phyloP scores from a whole-genome alignment of 768 basidiomycete species.

The Xerocomellus chrysenteron region DNA sequence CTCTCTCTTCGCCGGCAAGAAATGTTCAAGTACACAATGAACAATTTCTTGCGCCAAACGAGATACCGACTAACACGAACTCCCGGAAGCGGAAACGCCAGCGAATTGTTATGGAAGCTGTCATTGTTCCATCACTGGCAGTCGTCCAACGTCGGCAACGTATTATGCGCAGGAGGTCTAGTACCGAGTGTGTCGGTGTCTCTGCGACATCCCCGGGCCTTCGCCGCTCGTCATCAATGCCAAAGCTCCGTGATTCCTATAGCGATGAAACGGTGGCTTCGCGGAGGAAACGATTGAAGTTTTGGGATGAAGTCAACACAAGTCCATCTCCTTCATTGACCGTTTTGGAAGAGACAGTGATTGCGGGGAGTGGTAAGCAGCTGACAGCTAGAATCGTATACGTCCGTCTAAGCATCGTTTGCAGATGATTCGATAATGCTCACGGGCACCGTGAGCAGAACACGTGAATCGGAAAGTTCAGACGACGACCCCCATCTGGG shows the following conservation, averaged over 20 bases:
- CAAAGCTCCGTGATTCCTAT: conserved; percentile 16
- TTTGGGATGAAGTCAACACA: conserved; percentile 19
- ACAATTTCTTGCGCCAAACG: not conserved
- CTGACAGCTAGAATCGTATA: not conserved
- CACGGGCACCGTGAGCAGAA: not conserved
- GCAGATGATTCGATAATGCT: conserved; percentile 52
- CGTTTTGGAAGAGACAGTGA: conserved; percentile 28
- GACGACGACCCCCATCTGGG: conserved; percentile 66
- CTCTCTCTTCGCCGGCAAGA: conserved; percentile 21
- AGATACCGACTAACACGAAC: conserved; percentile 1
- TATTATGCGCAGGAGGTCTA: conserved; percentile 21
- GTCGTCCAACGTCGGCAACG: conserved; percentile 24
- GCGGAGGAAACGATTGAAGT: conserved; percentile 27
- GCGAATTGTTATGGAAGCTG: conserved; percentile 50
- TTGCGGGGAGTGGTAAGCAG: conserved; percentile 35
- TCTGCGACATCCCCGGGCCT: conserved; percentile 12
- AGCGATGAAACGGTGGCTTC: conserved; percentile 9
- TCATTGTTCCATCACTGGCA: conserved; percentile 44
- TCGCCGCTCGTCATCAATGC: conserved; percentile 28
- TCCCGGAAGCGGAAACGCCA: conserved; percentile 45
- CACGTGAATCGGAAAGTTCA: conserved; percentile 37
- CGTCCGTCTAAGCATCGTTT: conserved; percentile 1
- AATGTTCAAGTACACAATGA: conserved; percentile 3
- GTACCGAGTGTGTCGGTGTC: conserved; percentile 8
- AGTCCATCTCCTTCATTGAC: conserved; percentile 17